phyloP scores from a whole-genome alignment of 2,329 filamentous ascomycete species.

The Cadophora sp. region DNA sequence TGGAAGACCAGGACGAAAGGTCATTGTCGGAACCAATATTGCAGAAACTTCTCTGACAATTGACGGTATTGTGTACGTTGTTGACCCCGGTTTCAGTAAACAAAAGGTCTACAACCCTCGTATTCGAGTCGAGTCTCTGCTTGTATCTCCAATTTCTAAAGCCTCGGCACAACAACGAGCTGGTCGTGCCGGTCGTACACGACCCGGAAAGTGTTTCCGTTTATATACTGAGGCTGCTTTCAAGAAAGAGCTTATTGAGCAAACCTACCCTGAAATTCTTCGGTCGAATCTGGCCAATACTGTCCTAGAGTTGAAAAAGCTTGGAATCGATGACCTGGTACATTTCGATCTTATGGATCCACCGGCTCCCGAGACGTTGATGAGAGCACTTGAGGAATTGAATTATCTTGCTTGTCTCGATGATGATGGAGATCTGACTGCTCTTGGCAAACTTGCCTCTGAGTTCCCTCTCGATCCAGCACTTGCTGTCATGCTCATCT shows the following conservation, averaged over 20 bases:
- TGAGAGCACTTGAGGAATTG: slow-evolving; percentile 95
- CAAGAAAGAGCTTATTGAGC: slow-evolving; percentile 97
- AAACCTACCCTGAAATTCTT: slow-evolving; percentile 95
- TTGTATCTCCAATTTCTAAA: slow-evolving; percentile 98
- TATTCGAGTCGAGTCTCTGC: slow-evolving; percentile 91
- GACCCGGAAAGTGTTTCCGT: slow-evolving; percentile 97
- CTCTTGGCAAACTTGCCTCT: slow-evolving; percentile 84
- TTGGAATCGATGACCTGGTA: slow-evolving; percentile 92
- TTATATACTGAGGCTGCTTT: slow-evolving; percentile 95
- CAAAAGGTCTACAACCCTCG: slow-evolving; percentile 99
- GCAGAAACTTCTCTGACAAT: slow-evolving; percentile 98
- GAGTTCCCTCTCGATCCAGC: slow-evolving; percentile 95
- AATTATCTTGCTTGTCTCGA: slow-evolving; percentile 97
- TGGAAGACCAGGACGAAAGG: slow-evolving; percentile 89
- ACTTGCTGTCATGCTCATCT: slow-evolving; percentile 96
- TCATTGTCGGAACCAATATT: slow-evolving; percentile 95
- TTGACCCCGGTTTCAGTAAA: slow-evolving; percentile 99
- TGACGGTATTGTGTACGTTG: slow-evolving; percentile 97
- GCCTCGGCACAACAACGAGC: slow-evolving; percentile 96
- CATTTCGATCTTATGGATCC: slow-evolving; percentile 99
- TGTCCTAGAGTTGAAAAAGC: slow-evolving; percentile 95
- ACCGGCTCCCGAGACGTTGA: slow-evolving; percentile 95
- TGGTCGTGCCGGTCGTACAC: slow-evolving; percentile 98
- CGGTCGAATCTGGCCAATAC: slow-evolving; percentile 94
- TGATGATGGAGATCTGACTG: slow-evolving; percentile 92